Evolutionary conservation across 352 stramenopile species (phyloP), one percentile per base, ranked within the genome.

Genomic region (Phytopythium sindhum): DNA sequence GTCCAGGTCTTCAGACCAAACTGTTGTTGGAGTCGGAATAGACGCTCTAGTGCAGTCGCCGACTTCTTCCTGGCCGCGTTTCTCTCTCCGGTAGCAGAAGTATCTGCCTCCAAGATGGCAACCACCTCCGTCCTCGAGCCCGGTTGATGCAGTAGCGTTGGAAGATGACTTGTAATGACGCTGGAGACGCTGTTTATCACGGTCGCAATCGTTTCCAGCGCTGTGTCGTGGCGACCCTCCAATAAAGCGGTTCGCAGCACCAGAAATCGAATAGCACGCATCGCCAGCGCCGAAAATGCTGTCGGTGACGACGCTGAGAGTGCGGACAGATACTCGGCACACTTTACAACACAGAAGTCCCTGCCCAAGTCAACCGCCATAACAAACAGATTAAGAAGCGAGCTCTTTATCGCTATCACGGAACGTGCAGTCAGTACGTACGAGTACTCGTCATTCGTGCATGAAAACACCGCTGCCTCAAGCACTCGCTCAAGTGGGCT

Each of bases 161-260:
- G 9, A 4, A 24, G 14, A 33, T 42, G 52, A 7, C 6, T 57
- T 19, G 65, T 23, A 33, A 58, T 14, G 29, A 76, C 58, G 1
- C 26, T 44, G 54, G 42, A 47, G 57, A 78, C 72, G 42, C 72
- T 80, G 23, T 66, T 60, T 19, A 86, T 45, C 29, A 86, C 64
- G 17, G 23, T 51, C 12, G 45, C 57, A 21, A 86, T 45, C n/a
- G 79, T 70, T 11, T 66, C 63, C 6, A 81, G 15, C n/a, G 74
- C 67, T 53, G 61, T 71, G 26, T 76, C 70, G 8, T 78, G 70
- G 11, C 29, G 68, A 63, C 57, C 62, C 35, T 66, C 69, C 54
- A 80, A 65, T 19, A 75, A 56, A 23, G 77, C 77, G 63, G 59
- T 71, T 41, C 86, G 77, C 26, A 67, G 70, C 2, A 86, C 59